These are phyloP conservation scores for Verticillium dahliae DNA, from an alignment of 2,329 filamentous ascomycete genomes.

Conservation along the genomic window DNA sequence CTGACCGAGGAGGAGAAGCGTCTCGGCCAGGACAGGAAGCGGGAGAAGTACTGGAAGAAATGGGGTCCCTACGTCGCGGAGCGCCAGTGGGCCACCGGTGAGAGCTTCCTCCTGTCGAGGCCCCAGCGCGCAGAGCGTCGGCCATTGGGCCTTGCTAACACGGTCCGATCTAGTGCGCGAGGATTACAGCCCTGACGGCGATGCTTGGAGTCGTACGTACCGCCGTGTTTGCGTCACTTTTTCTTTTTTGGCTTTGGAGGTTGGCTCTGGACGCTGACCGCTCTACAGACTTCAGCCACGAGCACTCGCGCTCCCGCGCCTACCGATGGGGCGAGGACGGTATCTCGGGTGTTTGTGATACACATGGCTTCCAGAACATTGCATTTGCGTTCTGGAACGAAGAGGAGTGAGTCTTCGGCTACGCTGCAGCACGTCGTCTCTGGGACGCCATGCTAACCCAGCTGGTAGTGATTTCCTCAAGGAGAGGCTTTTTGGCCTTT, in stretches of 20 bases:
- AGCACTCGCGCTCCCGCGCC: slow-evolving; percentile 79
- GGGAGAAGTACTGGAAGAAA: slow-evolving; percentile 93
- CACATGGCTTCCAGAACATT: slow-evolving; percentile 85
- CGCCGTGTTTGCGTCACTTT: background rate
- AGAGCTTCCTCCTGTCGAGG: slow-evolving; percentile 25
- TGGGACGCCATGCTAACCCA: background rate
- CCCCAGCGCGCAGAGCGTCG: slow-evolving; percentile 4
- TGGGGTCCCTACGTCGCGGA: slow-evolving; percentile 94
- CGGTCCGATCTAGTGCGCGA: slow-evolving; percentile 60
- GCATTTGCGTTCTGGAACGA: slow-evolving; percentile 98
- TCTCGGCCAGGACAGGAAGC: slow-evolving; percentile 76
- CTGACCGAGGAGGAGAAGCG: slow-evolving; percentile 87
- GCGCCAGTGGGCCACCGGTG: slow-evolving; percentile 91
- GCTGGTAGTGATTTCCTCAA: slow-evolving; percentile 74
- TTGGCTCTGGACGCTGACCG: slow-evolving; percentile 6
- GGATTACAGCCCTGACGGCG: slow-evolving; percentile 84
- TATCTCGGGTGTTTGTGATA: slow-evolving; percentile 89
- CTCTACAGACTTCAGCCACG: slow-evolving; percentile 78
- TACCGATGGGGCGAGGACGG: slow-evolving; percentile 97
- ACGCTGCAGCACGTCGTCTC: slow-evolving; percentile 4
- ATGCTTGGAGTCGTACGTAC: slow-evolving; percentile 88
- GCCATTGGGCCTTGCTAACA: slow-evolving; percentile 13
- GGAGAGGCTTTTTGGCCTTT: slow-evolving; percentile 88
- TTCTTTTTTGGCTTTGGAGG: background rate
- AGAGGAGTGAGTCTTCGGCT: slow-evolving; percentile 64